phyloP scores from a whole-genome alignment of 2,329 filamentous ascomycete species.

The Fusarium avenaceum region DNA sequence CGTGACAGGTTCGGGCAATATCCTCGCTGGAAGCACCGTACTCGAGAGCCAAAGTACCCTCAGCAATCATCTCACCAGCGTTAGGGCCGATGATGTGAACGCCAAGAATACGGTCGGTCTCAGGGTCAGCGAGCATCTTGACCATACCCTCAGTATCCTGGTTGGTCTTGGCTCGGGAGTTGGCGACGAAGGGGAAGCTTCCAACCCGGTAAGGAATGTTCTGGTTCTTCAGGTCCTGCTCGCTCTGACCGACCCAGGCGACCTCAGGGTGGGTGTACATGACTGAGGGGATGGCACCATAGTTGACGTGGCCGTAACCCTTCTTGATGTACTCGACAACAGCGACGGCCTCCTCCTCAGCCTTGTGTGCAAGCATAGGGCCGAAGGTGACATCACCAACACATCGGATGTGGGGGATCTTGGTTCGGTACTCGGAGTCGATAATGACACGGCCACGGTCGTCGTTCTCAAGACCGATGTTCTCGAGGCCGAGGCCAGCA shows the following conservation, averaged over 20 bases:
- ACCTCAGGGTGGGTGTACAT: slow-evolving; percentile 99
- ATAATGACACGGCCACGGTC: slow-evolving; percentile 96
- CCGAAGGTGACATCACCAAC: slow-evolving; percentile 97
- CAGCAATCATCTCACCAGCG: slow-evolving; percentile 99
- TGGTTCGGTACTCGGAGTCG: slow-evolving; percentile 98
- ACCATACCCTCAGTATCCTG: slow-evolving; percentile 95
- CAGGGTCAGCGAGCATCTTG: slow-evolving; percentile 95
- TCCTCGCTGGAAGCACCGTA: slow-evolving; percentile 97
- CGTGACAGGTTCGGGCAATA: slow-evolving; percentile 94
- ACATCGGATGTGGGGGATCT: slow-evolving; percentile 95
- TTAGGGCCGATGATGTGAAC: slow-evolving; percentile 97
- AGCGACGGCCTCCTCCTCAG: slow-evolving; percentile 96
- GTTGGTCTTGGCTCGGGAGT: slow-evolving; percentile 99
- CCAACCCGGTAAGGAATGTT: slow-evolving; percentile 94
- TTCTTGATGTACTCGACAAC: slow-evolving; percentile 98
- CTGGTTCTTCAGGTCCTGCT: slow-evolving; percentile 92
- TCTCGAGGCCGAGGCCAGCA: slow-evolving; percentile 89
- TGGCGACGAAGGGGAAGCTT: slow-evolving; percentile 96
- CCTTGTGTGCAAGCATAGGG: slow-evolving; percentile 99
- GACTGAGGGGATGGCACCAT: slow-evolving; percentile 95
- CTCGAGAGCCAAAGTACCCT: slow-evolving; percentile 93
- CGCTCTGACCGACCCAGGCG: slow-evolving; percentile 97
- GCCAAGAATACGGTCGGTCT: slow-evolving; percentile 95
- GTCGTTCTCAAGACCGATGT: slow-evolving; percentile 90
- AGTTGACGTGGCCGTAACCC: slow-evolving; percentile 98